phyloP scores from a whole-genome alignment of 176 grass and related monocot species.

The Juncus inflexus region DNA sequence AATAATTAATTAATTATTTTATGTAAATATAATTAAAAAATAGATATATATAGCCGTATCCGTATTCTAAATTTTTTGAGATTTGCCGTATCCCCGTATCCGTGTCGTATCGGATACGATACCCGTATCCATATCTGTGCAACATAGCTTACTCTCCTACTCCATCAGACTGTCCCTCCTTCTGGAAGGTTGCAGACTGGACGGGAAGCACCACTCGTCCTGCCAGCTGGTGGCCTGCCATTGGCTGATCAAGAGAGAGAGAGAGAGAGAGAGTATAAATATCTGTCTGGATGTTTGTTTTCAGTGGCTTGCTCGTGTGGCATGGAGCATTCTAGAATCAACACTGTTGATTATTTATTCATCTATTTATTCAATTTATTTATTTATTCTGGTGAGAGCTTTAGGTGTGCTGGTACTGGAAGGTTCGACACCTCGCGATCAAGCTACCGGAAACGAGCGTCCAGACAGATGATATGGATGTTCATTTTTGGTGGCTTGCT shows the following conservation, averaged over 20 bases:
- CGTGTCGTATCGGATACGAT: no score
- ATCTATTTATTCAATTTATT: slow-evolving; percentile 35
- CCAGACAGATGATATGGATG: background rate
- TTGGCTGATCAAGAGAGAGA: slow-evolving; percentile 26
- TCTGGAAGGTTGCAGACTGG: slow-evolving; percentile 72
- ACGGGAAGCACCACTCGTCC: slow-evolving; percentile 57
- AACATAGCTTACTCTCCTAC: no score
- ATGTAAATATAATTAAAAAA: no score
- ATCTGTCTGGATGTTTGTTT: background rate
- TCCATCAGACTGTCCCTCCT: slow-evolving; percentile 77
- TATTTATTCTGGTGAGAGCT: no score
- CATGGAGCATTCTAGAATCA: slow-evolving; percentile 54
- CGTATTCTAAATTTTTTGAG: no score
- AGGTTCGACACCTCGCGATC: slow-evolving; percentile 3
- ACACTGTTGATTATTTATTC: slow-evolving; percentile 56
- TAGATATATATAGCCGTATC: no score
- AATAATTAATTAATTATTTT: no score
- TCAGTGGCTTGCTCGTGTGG: background rate
- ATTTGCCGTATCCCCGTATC: no score
- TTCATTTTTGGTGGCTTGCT: background rate
- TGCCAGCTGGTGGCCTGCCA: slow-evolving; percentile 72
- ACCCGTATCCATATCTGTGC: no score
- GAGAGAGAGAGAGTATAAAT: no score
- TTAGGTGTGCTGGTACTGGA: slow-evolving; percentile 82
- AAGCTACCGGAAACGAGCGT: background rate